Evolutionary conservation across 2,329 filamentous ascomycete genomes (phyloP).

Genomic region (Xylaria sp.): DNA sequence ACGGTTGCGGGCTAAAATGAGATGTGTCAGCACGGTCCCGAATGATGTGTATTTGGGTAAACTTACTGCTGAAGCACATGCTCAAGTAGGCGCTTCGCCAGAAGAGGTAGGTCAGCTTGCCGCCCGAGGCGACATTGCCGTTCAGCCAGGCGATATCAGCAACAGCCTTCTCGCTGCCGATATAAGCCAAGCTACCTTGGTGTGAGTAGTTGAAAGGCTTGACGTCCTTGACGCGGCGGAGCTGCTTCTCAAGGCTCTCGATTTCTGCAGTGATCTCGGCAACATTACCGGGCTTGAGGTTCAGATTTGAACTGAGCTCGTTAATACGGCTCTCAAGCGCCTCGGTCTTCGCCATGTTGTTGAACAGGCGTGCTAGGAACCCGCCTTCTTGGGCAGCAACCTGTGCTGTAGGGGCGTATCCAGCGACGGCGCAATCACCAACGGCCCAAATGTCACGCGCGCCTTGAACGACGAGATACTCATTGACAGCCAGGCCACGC

Average conservation of each 20-base stretch:
- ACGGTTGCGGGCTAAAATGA: conserved; percentile 84
- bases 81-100: conserved; percentile 97
- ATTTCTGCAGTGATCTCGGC: conserved; percentile 76
- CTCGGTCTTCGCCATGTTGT: conserved; percentile 97
- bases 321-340: conserved; percentile 77
- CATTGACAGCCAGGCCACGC: conserved; percentile 94
- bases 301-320: conserved; percentile 67
- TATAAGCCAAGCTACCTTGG: conserved; percentile 95
- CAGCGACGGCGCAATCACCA: conserved; percentile 95
- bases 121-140: conserved; percentile 92
- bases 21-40: conserved; percentile 27
- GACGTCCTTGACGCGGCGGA: conserved; percentile 89
- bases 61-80: conserved; percentile 99
- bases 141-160: conserved; percentile 98
- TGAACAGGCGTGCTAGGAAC: conserved; percentile 95
- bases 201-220: conserved; percentile 99
- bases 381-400: conserved; percentile 94
- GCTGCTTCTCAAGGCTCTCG: conserved; percentile 82
- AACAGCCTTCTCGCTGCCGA: conserved; percentile 96
- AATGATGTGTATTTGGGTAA: neutral
- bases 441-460: conserved; percentile 97
- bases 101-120: conserved; percentile 95
- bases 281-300: conserved; percentile 67
- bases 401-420: conserved; percentile 97
- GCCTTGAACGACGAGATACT: conserved; percentile 98